phyloP scores from a whole-genome alignment of 371 early-diverging fungal genomes.

The Mucor piriformis region DNA sequence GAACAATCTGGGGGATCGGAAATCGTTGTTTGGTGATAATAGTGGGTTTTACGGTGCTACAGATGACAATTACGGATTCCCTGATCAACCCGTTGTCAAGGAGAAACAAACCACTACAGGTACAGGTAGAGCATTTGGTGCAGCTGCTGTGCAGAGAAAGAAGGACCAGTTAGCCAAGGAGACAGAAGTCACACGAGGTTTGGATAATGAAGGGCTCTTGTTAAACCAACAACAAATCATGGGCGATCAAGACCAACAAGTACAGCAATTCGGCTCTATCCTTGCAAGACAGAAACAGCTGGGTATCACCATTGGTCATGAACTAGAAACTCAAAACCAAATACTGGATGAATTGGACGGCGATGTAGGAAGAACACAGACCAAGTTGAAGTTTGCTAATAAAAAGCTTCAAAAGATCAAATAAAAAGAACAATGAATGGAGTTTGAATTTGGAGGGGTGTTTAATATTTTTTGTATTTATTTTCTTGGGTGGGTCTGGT shows the following conservation, averaged over 20 bases:
- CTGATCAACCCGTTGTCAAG: background rate
- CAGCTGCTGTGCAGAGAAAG: conserved; percentile 42
- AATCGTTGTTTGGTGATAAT: conserved; percentile 25
- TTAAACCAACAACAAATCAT: conserved; percentile 77
- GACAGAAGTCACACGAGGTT: conserved; percentile 75
- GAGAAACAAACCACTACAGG: conserved; percentile 6
- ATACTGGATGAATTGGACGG: conserved; percentile 81
- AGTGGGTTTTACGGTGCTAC: conserved; percentile 5
- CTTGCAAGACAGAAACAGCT: conserved; percentile 83
- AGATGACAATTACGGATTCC: conserved; percentile 28
- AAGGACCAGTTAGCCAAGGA: conserved; percentile 53
- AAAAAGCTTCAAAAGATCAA: conserved; percentile 81
- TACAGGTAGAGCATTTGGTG: conserved; percentile 70
- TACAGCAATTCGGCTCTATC: conserved; percentile 75
- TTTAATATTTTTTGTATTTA: background rate
- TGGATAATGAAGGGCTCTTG: conserved; percentile 79
- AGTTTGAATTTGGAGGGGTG: background rate
- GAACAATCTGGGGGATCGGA: conserved; percentile 26
- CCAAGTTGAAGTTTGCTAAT: conserved; percentile 72
- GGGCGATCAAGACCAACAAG: conserved; percentile 81
- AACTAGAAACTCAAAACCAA: conserved; percentile 89
- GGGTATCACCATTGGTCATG: conserved; percentile 84
- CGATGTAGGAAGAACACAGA: conserved; percentile 74
- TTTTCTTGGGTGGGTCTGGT: background rate
- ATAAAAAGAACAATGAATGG: conserved; percentile 52